Percentiles rank a stretch among this genome's conserved stretches.
These are phyloP conservation scores for Pigoraptor vietnamica DNA, from an alignment of 78 protist genomes.

Conservation along the genomic window DNA sequence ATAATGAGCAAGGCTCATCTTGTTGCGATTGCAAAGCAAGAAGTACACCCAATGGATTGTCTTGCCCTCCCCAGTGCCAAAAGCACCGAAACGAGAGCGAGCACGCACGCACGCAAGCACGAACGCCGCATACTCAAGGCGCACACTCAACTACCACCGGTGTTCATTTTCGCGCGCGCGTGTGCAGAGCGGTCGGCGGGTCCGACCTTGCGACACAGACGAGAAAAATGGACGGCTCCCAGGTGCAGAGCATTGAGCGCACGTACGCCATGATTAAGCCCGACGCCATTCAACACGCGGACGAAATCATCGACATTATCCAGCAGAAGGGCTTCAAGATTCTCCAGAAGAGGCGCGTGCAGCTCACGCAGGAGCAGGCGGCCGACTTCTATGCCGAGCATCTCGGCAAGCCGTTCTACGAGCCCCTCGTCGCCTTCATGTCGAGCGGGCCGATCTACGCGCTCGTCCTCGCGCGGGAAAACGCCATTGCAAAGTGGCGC, in stretches of 20 bases:
- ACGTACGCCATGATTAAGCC: not conserved
- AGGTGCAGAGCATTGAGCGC: not conserved
- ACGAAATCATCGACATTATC: not conserved
- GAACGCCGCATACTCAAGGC: no score
- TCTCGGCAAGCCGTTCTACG: slow-evolving; percentile 38
- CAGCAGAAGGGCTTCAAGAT: slow-evolving; percentile 25
- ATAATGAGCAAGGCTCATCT: no score
- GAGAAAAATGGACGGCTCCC: not conserved
- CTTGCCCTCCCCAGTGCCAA: no score
- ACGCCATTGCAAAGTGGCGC: slow-evolving; percentile 41
- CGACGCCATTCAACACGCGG: not conserved
- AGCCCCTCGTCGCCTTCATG: slow-evolving; percentile 33
- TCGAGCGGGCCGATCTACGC: slow-evolving; percentile 27
- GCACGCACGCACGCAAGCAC: no score
- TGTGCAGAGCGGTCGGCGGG: not conserved
- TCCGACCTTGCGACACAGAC: no score
- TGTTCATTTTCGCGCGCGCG: not conserved
- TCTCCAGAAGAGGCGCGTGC: not conserved
- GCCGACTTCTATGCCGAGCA: slow-evolving; percentile 46
- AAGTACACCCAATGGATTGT: no score
- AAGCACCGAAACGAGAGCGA: no score
- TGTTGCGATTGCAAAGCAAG: no score
- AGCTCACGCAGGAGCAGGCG: slow-evolving; percentile 23
- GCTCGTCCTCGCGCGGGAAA: slow-evolving; percentile 22
- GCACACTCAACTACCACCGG: no score